These are phyloP conservation scores for Monosporascus sp. DNA, from an alignment of 2,329 filamentous ascomycete genomes.

Conservation along the genomic window DNA sequence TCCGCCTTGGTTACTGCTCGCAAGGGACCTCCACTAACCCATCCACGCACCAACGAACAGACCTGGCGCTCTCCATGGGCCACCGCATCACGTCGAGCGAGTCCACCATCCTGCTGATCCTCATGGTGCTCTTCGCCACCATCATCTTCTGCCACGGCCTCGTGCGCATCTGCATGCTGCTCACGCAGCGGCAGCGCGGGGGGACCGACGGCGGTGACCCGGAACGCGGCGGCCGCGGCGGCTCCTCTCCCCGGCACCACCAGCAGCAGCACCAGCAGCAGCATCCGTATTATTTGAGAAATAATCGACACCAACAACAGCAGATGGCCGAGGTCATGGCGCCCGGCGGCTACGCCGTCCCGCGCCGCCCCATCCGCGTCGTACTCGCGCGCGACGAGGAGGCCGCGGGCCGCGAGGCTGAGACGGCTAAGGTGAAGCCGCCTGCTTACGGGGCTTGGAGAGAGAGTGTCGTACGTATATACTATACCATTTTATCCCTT, in stretches of 20 bases:
- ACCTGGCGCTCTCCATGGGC: conserved; percentile 66
- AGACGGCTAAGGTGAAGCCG: conserved; percentile 56
- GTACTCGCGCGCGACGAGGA: conserved; percentile 72
- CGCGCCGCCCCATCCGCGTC: conserved; percentile 69
- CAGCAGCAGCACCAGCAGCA: conserved; percentile 3
- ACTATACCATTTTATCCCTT: not conserved
- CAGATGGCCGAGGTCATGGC: conserved; percentile 40
- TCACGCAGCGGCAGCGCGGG: conserved; percentile 37
- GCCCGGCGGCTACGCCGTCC: conserved; percentile 62
- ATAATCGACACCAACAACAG: conserved; percentile 10
- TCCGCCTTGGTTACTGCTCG: no score
- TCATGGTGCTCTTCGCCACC: conserved; percentile 67
- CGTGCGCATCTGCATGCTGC: conserved; percentile 64
- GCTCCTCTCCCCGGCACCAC: conserved; percentile 10
- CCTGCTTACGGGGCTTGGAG: conserved; percentile 85
- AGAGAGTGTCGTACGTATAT: conserved; percentile 65
- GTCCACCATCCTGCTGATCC: conserved; percentile 73
- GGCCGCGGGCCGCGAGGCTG: conserved; percentile 49
- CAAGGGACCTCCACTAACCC: not conserved
- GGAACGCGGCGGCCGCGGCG: conserved; percentile 9
- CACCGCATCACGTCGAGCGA: conserved; percentile 59
- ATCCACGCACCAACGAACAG: conserved; percentile 34
- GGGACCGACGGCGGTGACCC: conserved; percentile 24
- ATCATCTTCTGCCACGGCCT: conserved; percentile 78
- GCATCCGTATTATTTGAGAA: not conserved